Evolutionary conservation across 768 basidiomycete species (phyloP).

Genomic region (Leccinum longicurvipes): DNA sequence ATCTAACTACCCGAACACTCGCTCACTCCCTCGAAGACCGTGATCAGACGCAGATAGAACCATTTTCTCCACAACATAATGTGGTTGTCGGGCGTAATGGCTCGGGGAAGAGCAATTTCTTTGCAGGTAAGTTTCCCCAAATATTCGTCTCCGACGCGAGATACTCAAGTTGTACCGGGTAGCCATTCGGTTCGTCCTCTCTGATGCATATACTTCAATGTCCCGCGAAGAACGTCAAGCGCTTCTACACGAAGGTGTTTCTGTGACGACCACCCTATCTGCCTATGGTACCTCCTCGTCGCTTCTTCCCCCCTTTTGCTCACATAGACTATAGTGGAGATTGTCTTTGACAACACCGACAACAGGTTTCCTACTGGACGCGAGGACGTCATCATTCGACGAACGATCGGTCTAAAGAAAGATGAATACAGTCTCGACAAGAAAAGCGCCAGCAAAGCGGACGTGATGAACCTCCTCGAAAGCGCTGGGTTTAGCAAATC

Average conservation of each 20-base stretch:
- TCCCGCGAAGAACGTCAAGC: constrained; percentile 88
- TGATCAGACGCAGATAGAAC: constrained; percentile 90
- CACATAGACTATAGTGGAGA: constrained; percentile 55
- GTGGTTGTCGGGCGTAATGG: constrained; percentile 98
- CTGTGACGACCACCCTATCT: constrained; percentile 82
- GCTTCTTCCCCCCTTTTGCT: not conserved
- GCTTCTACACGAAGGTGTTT: constrained; percentile 92
- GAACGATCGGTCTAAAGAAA: constrained; percentile 97
- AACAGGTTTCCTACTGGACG: constrained; percentile 91
- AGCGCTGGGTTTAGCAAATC: constrained; percentile 96
- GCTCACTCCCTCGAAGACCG: constrained; percentile 48
- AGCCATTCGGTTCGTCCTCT: constrained; percentile 97
- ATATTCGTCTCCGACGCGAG: not conserved
- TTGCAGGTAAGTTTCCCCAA: constrained; percentile 60
- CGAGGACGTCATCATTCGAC: constrained; percentile 80
- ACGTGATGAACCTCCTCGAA: constrained; percentile 96
- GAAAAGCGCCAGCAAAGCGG: constrained; percentile 93
- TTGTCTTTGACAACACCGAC: constrained; percentile 93
- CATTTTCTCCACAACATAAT: constrained; percentile 91
- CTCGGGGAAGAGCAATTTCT: constrained; percentile 98
- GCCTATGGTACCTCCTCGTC: constrained; percentile 67
- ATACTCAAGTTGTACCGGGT: constrained; percentile 4
- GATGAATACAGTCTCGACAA: constrained; percentile 97
- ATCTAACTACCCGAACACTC: not conserved
- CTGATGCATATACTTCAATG: constrained; percentile 97